Conservation (phyloP, 345 rosid species). For the Eucalyptus tenuipes region DNA sequence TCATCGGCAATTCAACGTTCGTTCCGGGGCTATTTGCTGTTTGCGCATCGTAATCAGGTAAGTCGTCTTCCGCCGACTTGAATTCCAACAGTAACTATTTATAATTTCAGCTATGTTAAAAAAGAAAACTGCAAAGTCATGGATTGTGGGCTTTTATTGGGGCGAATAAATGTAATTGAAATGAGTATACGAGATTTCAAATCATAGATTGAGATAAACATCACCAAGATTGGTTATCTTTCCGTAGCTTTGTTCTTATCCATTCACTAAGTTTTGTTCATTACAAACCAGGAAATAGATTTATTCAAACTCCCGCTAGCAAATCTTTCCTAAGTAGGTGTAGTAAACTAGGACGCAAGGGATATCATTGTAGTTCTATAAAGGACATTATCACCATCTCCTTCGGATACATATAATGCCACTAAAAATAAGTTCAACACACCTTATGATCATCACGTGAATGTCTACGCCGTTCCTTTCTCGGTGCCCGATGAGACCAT, state of each 20-base stretch:
- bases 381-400: background rate
- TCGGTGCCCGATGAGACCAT: background rate
- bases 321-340: background rate
- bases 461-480: background rate
- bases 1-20: too few species aligned
- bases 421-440: background rate
- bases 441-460: background rate
- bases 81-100: too few species aligned
- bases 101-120: background rate
- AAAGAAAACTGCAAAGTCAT: background rate
- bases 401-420: background rate
- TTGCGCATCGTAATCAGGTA: too few species aligned
- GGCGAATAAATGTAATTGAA: background rate
- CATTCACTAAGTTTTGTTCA: background rate
- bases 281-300: background rate
- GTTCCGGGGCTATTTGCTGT: too few species aligned
- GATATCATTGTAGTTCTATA: background rate
- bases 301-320: background rate
- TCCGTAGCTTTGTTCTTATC: background rate
- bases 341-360: background rate
- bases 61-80: too few species aligned
- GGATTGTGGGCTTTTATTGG: background rate
- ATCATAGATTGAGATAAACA: background rate
- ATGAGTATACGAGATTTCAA: background rate
- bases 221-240: background rate